phyloP scores from a whole-genome alignment of 169 alveolate genomes.

The Cryptosporidium viatorum region DNA sequence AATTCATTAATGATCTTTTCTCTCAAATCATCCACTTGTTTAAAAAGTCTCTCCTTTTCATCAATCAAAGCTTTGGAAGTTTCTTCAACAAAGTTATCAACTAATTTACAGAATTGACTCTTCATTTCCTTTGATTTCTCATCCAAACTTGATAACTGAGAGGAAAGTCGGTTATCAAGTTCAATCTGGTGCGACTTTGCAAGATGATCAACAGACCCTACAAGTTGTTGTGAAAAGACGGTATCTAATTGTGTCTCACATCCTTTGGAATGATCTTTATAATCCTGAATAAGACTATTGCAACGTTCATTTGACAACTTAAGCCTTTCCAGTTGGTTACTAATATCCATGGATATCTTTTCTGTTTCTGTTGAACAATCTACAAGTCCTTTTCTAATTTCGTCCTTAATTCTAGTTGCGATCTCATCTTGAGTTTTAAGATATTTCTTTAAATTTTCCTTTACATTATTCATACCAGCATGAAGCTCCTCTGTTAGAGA shows the following conservation, averaged over 20 bases:
- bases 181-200: constrained; percentile 14
- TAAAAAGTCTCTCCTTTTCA: constrained; percentile 15
- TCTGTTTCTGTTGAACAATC: constrained; percentile 13
- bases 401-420: constrained; percentile 7
- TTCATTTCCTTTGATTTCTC: constrained; percentile 27
- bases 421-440: not conserved
- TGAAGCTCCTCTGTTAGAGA: constrained; percentile 29
- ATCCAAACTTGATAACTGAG: constrained; percentile 2
- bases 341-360: not conserved
- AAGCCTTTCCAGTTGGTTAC: constrained; percentile 7
- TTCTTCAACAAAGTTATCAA: constrained; percentile 51
- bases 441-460: constrained; percentile 5
- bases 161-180: constrained; percentile 20
- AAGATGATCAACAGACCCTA: not conserved
- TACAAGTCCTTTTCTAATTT: constrained; percentile 4
- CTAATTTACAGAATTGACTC: constrained; percentile 19
- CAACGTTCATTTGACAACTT: constrained; percentile 44
- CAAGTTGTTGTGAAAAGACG: not conserved
- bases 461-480: constrained; percentile 28
- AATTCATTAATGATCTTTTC: constrained; percentile 16
- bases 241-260: constrained; percentile 15
- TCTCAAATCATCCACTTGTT: constrained; percentile 19
- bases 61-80: not conserved
- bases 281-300: not conserved
- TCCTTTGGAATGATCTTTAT: not conserved